Evolutionary conservation across 2,329 filamentous ascomycete species (phyloP).

Genomic region (Endoconidiophora laricicola): DNA sequence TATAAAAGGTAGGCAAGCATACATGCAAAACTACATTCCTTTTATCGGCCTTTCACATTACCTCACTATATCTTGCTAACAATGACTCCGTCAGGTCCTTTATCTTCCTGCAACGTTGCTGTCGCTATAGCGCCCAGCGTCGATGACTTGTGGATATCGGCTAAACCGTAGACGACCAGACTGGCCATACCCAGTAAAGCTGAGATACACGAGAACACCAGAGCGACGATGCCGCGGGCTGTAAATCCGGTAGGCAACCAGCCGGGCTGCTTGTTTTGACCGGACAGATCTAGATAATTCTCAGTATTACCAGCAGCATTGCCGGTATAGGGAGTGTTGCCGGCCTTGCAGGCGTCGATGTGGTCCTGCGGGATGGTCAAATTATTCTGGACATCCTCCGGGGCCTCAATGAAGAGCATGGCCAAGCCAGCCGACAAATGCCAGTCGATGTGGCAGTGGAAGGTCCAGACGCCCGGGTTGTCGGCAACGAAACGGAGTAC

Average conservation of each 20-base stretch:
- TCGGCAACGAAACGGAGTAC: constrained; percentile 29
- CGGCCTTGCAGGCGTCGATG: constrained; percentile 22
- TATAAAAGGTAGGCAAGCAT: no score
- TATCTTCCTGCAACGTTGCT: background rate
- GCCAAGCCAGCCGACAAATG: constrained; percentile 29
- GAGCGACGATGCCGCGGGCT: constrained; percentile 51
- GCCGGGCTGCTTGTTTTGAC: constrained; percentile 32
- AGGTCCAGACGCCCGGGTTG: constrained; percentile 29
- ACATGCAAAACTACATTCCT: no score
- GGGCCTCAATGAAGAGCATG: constrained; percentile 19
- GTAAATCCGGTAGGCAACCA: constrained; percentile 57
- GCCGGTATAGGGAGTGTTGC: constrained; percentile 27
- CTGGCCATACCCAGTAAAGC: constrained; percentile 48
- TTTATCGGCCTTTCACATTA: no score
- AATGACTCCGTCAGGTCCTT: background rate
- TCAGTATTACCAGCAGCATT: constrained; percentile 44
- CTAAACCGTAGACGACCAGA: constrained; percentile 11
- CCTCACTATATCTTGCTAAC: background rate
- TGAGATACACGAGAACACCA: constrained; percentile 54
- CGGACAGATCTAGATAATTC: constrained; percentile 31
- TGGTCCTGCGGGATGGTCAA: constrained; percentile 41
- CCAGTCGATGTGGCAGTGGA: constrained; percentile 36
- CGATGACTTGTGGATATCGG: constrained; percentile 4
- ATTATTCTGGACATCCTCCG: constrained; percentile 28
- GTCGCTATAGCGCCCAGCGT: background rate